phyloP scores from a whole-genome alignment of 345 rosid species.

The Eucalyptus erythrocorys region DNA sequence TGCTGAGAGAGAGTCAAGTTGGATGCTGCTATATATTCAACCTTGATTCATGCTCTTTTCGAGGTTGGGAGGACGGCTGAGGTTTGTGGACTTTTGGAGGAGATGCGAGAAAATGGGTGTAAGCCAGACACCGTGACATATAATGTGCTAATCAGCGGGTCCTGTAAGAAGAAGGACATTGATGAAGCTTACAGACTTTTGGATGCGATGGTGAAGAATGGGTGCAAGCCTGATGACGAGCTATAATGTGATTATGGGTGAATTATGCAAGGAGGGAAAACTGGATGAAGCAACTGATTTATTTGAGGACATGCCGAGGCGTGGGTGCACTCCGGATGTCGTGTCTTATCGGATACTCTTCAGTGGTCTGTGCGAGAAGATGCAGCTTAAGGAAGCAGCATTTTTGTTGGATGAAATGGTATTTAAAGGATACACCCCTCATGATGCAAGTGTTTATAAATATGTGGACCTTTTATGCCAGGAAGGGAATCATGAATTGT shows the following conservation, averaged over 20 bases:
- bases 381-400: slow-evolving; percentile 43
- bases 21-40: slow-evolving; percentile 45
- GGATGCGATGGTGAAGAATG: slow-evolving; percentile 42
- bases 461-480: slow-evolving; percentile 31
- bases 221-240: slow-evolving; percentile 52
- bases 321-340: slow-evolving; percentile 58
- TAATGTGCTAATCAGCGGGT: slow-evolving; percentile 51
- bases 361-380: slow-evolving; percentile 41
- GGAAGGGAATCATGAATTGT: slow-evolving; percentile 18
- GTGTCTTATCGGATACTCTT: slow-evolving; percentile 70
- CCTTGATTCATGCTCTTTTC: slow-evolving; percentile 40
- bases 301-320: slow-evolving; percentile 76
- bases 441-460: slow-evolving; percentile 7
- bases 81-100: slow-evolving; percentile 30
- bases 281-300: slow-evolving; percentile 52
- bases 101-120: slow-evolving; percentile 49
- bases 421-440: slow-evolving; percentile 64
- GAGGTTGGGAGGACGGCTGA: slow-evolving; percentile 45
- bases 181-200: slow-evolving; percentile 38
- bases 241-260: slow-evolving; percentile 49
- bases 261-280: slow-evolving; percentile 43
- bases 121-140: slow-evolving; percentile 45
- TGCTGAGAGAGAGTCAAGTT: slow-evolving; percentile 16
- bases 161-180: slow-evolving; percentile 38
- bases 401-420: slow-evolving; percentile 72